Percentiles rank a stretch among this genome's conserved stretches.
Conservation (phyloP, 2,329 filamentous ascomycete genomes). For the Sporothrix euskadiensis region DNA sequence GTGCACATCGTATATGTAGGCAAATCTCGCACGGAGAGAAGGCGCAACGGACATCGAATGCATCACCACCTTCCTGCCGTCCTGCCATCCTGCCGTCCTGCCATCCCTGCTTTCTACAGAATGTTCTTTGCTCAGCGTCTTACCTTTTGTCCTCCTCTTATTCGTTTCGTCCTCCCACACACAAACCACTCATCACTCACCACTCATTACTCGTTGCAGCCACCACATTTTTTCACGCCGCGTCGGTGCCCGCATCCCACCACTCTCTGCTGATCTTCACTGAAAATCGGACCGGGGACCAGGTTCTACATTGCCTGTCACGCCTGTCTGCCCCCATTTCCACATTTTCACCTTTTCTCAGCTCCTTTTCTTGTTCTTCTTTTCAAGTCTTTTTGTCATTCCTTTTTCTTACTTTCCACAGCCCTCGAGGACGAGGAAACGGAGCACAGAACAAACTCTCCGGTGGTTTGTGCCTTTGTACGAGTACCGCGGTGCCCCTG, state of each 20-base stretch:
- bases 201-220: neutral
- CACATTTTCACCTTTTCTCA: neutral
- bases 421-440: neutral
- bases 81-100: neutral
- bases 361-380: neutral
- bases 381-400: neutral
- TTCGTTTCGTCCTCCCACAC: slow-evolving; percentile 5
- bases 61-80: slow-evolving; percentile 10
- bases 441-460: neutral
- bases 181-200: neutral
- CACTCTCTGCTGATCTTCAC: slow-evolving; percentile 19
- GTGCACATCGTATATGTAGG: neutral
- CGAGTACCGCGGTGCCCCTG: neutral
- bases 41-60: neutral
- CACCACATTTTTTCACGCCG: neutral
- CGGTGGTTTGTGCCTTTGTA: neutral
- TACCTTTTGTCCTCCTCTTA: neutral
- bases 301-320: slow-evolving; percentile 1
- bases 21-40: neutral
- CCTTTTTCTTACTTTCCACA: neutral
- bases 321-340: neutral
- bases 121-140: neutral
- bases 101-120: too few relatives aligned
- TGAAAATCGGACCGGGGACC: neutral
- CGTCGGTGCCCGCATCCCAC: neutral